Conservation (phyloP, 257 asterid genomes). For the Solanum lycopersicoides region DNA sequence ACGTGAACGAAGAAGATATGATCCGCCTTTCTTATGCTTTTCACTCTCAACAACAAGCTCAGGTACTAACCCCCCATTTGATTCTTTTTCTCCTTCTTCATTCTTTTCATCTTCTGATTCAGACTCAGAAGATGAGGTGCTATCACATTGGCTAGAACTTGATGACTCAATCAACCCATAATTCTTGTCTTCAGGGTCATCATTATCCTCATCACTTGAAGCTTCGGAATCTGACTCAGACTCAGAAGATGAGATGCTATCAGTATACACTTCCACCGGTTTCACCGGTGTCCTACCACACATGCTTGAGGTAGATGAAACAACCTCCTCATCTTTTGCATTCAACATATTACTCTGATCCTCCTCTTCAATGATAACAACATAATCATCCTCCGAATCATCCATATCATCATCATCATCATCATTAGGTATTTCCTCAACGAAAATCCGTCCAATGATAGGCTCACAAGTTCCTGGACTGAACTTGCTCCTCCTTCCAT, state of each 20-base stretch:
- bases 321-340: background rate
- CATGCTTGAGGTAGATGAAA: slow-evolving; percentile 1
- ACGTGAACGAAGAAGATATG: slow-evolving; percentile 1
- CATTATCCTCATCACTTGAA: slow-evolving; percentile 9
- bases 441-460: background rate
- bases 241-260: background rate
- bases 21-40: background rate
- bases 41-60: background rate
- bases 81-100: background rate
- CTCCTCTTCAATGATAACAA: background rate
- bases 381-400: background rate
- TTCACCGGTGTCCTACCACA: background rate
- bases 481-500: background rate
- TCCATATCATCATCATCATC: too few species aligned
- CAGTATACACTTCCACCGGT: background rate
- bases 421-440: background rate
- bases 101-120: background rate
- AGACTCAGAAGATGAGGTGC: background rate
- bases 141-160: background rate
- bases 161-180: background rate
- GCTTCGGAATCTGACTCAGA: background rate
- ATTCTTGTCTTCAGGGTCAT: slow-evolving; percentile 1
- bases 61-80: background rate
- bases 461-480: background rate
- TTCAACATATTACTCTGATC: background rate